Evolutionary conservation across 768 basidiomycete genomes (phyloP).

Genomic region (Suillus fuscotomentosus): DNA sequence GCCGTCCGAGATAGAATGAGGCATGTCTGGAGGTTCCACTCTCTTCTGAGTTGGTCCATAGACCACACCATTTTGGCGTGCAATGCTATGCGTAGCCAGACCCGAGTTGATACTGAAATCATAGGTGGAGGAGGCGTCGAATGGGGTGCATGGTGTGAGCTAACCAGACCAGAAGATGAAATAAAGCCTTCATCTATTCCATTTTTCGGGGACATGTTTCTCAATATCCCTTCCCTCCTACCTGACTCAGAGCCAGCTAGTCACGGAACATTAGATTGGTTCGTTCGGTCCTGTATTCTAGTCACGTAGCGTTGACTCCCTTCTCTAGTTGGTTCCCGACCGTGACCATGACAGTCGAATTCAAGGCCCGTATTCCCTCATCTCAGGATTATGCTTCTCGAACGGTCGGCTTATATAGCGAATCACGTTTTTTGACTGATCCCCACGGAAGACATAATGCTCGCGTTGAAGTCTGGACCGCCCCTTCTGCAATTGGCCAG

Average conservation of each 20-base stretch:
- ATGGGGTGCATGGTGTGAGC: slow-evolving; percentile 54
- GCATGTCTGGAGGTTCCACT: slow-evolving; percentile 35
- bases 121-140: slow-evolving; percentile 54
- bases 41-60: slow-evolving; percentile 34
- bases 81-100: slow-evolving; percentile 37
- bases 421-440: slow-evolving; percentile 49
- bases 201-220: slow-evolving; percentile 56
- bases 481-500: slow-evolving; percentile 53
- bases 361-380: slow-evolving; percentile 58
- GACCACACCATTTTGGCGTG: slow-evolving; percentile 41
- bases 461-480: slow-evolving; percentile 65
- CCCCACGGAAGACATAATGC: slow-evolving; percentile 57
- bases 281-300: slow-evolving; percentile 1
- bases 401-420: slow-evolving; percentile 57
- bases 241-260: slow-evolving; percentile 45
- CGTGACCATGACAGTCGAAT: slow-evolving; percentile 58
- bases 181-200: slow-evolving; percentile 50
- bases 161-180: slow-evolving; percentile 45
- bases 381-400: slow-evolving; percentile 41
- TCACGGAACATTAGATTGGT: slow-evolving; percentile 11
- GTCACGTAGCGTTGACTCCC: not conserved
- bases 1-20: slow-evolving; percentile 25
- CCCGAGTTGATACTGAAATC: slow-evolving; percentile 36
- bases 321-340: slow-evolving; percentile 60
- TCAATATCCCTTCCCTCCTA: slow-evolving; percentile 45